Base-by-base conservation (phyloP, 805 yeast species). In the Myxozyma neotropica region DNA sequence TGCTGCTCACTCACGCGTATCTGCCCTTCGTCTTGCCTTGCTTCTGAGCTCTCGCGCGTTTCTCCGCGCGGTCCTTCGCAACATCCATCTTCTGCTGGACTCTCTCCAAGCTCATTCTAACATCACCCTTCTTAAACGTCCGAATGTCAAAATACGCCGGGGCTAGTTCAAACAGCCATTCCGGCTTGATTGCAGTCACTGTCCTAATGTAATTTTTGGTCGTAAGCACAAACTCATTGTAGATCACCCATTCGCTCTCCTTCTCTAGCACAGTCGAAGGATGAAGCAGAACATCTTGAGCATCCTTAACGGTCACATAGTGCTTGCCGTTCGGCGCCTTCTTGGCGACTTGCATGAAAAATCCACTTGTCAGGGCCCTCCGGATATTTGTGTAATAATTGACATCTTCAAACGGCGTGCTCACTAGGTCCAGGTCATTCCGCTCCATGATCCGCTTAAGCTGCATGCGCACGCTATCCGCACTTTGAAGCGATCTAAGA, bases 321-420 rank as follows among this genome's bases (percentile, higher is more conserved):
- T 89, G 92, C 69, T 86, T 87, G 24, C 81, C 79, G 57, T 72
- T 71, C 31, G 73, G 64, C 43, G 83, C 84, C 78, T 89, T 89
- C 77, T 92, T 94, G 35, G 97, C 98, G 56, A 89, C 65, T 77
- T 94, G 99, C 98, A 94, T 92, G 78, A 94, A 94, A 74, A 91
- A 92, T 1, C 99, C 99, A n/a, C 89, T 82, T 3, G 89, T 81
- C 59, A 94, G 75, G 0, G 98, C 96, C 73, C 87, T 88, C 58
- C 96, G 81, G 65, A 94, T 85, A 69, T 89, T 87, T 67, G 82
- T 85, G 73, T 85, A 86, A 75, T 89, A 91, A 43, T 72, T 71
- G 53, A 82, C 83, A 69, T 84, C 86, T 27, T 83, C 87, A 63
- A 75, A 81, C 42, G 87, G 85, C 1, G 90, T 86, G 49, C 90